A percentile compares a stretch with the other conserved stretches of the same genome.
phyloP scores from a whole-genome alignment of 2,329 filamentous ascomycete genomes.

The Davidsoniella eucalypti region DNA sequence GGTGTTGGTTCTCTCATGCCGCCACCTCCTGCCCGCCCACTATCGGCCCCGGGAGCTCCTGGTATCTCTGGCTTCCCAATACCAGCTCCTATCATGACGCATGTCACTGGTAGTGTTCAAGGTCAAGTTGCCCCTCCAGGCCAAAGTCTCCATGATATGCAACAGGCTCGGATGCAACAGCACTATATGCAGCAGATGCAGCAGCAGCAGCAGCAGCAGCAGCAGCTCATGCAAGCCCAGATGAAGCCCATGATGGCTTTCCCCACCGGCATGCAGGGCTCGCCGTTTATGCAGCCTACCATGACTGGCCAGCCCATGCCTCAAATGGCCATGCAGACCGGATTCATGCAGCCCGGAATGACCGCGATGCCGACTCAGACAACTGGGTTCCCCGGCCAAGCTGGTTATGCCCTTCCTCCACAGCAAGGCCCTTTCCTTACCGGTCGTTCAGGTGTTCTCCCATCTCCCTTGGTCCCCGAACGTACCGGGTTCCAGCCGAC shows the following conservation, averaged over 20 bases:
- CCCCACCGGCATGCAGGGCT: conserved; percentile 19
- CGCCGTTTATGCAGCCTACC: conserved; percentile 30
- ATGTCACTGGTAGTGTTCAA: conserved; percentile 58
- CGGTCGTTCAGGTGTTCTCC: conserved; percentile 26
- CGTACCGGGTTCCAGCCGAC: conserved; percentile 29
- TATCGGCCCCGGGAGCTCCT: conserved; percentile 74
- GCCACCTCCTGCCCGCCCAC: conserved; percentile 61
- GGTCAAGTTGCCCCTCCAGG: conserved; percentile 52
- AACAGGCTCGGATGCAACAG: conserved; percentile 48
- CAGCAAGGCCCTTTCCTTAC: conserved; percentile 11
- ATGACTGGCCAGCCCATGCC: conserved; percentile 30
- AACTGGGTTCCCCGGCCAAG: conserved; percentile 22
- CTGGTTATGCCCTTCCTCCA: conserved; percentile 16
- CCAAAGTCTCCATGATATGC: conserved; percentile 60
- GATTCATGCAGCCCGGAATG: conserved; percentile 43
- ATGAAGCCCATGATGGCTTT: conserved; percentile 24
- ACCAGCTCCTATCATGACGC: conserved; percentile 61
- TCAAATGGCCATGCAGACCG: conserved; percentile 20
- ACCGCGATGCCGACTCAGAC: conserved; percentile 35
- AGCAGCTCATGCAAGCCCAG: conserved; percentile 23
- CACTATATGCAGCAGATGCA: conserved; percentile 35
- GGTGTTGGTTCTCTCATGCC: conserved; percentile 23
- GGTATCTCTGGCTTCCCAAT: conserved; percentile 53
- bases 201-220: conserved; percentile 25
- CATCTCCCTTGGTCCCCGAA: conserved; percentile 43